A percentile compares a stretch with the other conserved stretches of the same genome.
These are phyloP conservation scores for Candida adriatica DNA, from an alignment of 805 yeast species.

Conservation along the genomic window DNA sequence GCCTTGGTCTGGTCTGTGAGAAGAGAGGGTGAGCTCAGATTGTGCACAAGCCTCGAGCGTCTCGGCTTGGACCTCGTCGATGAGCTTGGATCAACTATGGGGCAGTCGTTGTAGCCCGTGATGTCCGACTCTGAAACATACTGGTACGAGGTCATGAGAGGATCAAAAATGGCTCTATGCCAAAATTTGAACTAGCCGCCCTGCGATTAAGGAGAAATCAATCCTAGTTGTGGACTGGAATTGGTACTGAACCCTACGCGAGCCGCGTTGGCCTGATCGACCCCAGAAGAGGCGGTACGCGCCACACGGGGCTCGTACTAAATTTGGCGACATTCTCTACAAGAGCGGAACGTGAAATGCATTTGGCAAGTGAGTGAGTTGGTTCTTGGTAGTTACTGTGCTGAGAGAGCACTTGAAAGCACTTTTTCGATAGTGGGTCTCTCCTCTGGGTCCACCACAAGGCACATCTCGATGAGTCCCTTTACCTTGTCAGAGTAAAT, in stretches of 20 bases:
- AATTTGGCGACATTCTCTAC: no score
- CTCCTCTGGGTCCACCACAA: constrained; percentile 49
- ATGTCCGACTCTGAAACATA: constrained; percentile 34
- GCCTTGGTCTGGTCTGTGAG: not conserved
- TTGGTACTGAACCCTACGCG: not conserved
- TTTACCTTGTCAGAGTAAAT: constrained; percentile 50
- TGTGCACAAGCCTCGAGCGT: constrained; percentile 6
- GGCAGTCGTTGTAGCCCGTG: constrained; percentile 39
- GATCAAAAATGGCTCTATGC: not conserved
- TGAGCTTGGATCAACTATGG: constrained; percentile 19
- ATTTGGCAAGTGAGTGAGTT: no score
- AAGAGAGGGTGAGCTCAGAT: constrained; percentile 3
- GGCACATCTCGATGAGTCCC: constrained; percentile 50
- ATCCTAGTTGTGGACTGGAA: not conserved
- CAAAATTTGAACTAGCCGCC: not conserved
- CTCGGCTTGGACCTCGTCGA: constrained; percentile 5
- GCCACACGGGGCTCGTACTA: no score
- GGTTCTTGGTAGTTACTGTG: no score
- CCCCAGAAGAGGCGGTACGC: not conserved
- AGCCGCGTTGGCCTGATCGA: not conserved
- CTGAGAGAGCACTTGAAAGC: constrained; percentile 39
- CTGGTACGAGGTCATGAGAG: constrained; percentile 24
- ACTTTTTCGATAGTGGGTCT: constrained; percentile 64
- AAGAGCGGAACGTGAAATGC: no score
- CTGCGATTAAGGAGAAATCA: not conserved